Conservation (phyloP, 768 basidiomycete species). For the Strobilomyces dryophilus region DNA sequence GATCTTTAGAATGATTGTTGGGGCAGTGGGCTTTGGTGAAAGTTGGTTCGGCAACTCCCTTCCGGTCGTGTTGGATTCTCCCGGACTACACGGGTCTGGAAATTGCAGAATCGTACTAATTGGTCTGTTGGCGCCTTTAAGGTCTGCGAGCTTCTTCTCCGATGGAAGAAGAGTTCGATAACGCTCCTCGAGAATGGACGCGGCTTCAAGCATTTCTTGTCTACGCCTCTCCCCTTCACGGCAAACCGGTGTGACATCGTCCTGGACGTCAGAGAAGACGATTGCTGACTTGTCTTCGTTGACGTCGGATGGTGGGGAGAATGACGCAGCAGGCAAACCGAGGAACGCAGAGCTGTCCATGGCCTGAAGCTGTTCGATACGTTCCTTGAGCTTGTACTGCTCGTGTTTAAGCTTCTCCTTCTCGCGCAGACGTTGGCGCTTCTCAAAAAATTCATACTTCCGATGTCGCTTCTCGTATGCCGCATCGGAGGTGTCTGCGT, state of each 20-base stretch:
- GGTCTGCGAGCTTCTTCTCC: constrained; percentile 44
- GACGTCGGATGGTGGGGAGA: constrained; percentile 36
- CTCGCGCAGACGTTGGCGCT: constrained; percentile 78
- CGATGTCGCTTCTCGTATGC: constrained; percentile 79
- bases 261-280: constrained; percentile 31
- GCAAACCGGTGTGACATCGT: constrained; percentile 36
- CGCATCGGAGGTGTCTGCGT: constrained; percentile 71
- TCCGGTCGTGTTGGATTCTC: constrained; percentile 10
- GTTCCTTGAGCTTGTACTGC: constrained; percentile 86
- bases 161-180: constrained; percentile 73
- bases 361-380: constrained; percentile 74
- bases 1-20: constrained; percentile 33
- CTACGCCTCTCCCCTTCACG: constrained; percentile 72
- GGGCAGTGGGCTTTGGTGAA: constrained; percentile 16
- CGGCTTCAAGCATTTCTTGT: constrained; percentile 70
- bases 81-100: constrained; percentile 14
- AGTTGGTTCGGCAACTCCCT: constrained; percentile 7
- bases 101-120: constrained; percentile 10
- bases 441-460: constrained; percentile 85
- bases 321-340: constrained; percentile 52
- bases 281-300: constrained; percentile 26
- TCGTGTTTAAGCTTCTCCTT: constrained; percentile 91
- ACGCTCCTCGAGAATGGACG: constrained; percentile 61
- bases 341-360: constrained; percentile 75
- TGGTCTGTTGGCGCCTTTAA: constrained; percentile 20